Evolutionary conservation across 768 basidiomycete species (phyloP), one percentile per base, ranked within the genome.

Genomic region (Suillus variegatus): DNA sequence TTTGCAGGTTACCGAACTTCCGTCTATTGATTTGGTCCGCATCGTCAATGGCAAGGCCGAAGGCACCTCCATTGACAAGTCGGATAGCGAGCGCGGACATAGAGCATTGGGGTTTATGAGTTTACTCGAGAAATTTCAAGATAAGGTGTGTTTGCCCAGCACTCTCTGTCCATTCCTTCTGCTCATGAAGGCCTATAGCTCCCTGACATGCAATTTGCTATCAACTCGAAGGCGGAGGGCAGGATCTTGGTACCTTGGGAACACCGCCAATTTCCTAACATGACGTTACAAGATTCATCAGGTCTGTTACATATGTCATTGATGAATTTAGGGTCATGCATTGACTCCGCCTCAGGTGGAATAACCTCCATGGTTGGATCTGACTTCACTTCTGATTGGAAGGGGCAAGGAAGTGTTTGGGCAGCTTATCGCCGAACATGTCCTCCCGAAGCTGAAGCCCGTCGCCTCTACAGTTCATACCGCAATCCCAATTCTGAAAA

Each of bases 191-290:
- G 10, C 22, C 4, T 38, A 46, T 54, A 95, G 88, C 84, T 99
- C 5, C 96, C 97, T 14, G 89, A 99, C 80, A 89, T 99, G 89
- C 92, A 97, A 71, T 89, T 99, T 68, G 88, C 97, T 0, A 88
- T 99, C 78, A 99, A 98, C 71, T 88, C 92, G 28, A 92, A 91
- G 78, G 92, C 95, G 0, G 97, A 99, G 78, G 94, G 97, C 13
- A 89, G 97, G 18, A 88, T 99, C 9, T 82, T 99, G 16, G 90
- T 97, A 6, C 92, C 95, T 49, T 97, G 95, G 95, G 95, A 97
- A 74, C 87, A 93, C 70, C 82, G 82, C n/a, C 74, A 79, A 46
- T 89, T 85, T 71, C 85, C 91, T 7, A 96, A 95, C 73, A 75
- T 89, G 56, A 92, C 94, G 0, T 51, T 36, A 14, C 77, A 78